Conservation (phyloP, 129 eudicot genomes). For the Logfia minima region DNA sequence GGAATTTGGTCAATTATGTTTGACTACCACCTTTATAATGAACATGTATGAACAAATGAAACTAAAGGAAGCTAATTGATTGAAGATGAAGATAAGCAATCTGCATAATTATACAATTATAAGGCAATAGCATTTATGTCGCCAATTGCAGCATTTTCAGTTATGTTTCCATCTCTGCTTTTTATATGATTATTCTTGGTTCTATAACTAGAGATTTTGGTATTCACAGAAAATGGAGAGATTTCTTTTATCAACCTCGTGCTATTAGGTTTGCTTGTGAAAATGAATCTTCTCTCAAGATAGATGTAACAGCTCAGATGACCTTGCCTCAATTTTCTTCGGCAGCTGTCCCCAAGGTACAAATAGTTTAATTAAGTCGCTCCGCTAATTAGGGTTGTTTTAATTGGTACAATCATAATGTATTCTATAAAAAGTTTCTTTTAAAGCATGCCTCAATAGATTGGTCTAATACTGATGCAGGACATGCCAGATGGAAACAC, state of each 20-base stretch:
- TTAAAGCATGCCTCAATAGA: neutral
- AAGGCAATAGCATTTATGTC: conserved; percentile 10
- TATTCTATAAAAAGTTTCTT: conserved; percentile 1
- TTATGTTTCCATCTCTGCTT: conserved; percentile 10
- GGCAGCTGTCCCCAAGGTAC: conserved; percentile 78
- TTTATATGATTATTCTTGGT: conserved; percentile 9
- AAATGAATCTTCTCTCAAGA: conserved; percentile 36
- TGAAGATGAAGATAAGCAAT: neutral
- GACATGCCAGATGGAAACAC: conserved; percentile 30
- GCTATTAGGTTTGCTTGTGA: conserved; percentile 56
- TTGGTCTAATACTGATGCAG: conserved; percentile 33
- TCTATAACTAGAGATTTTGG: neutral
- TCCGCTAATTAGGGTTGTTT: neutral
- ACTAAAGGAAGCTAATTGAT: conserved; percentile 3
- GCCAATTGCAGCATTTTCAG: neutral
- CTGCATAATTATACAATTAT: conserved; percentile 2
- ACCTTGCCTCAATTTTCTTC: conserved; percentile 76
- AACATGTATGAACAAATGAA: no score
- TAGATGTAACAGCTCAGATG: conserved; percentile 41
- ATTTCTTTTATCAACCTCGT: conserved; percentile 64
- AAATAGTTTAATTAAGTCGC: conserved; percentile 7
- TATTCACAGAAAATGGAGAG: conserved; percentile 68
- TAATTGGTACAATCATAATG: neutral
- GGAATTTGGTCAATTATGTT: no score
- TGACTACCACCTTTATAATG: no score